phyloP scores from a whole-genome alignment of 164 flowering plant species.

The Litsea cubeba region DNA sequence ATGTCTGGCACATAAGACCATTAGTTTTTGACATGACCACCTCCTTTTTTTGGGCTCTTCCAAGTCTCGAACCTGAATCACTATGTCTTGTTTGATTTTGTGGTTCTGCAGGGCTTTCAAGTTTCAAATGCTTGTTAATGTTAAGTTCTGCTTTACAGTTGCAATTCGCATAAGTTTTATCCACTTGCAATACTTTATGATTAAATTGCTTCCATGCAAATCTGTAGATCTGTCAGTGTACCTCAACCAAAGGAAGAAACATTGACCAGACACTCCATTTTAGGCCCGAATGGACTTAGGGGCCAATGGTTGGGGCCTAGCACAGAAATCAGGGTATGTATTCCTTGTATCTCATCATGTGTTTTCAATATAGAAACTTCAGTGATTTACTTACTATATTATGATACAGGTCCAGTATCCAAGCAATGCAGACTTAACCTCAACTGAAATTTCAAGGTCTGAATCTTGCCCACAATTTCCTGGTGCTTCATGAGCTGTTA shows the following conservation, averaged over 20 bases:
- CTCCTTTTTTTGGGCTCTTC: no score
- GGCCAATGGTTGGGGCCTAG: slow-evolving; percentile 80
- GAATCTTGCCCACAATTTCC: slow-evolving; percentile 14
- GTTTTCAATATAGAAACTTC: not conserved
- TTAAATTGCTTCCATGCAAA: not conserved
- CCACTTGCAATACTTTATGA: no score
- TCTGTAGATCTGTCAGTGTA: slow-evolving; percentile 50
- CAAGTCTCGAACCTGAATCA: no score
- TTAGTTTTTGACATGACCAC: no score
- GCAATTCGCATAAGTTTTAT: no score
- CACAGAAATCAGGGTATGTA: slow-evolving; percentile 58
- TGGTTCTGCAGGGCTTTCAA: no score
- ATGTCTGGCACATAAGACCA: no score
- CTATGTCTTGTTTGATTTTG: no score
- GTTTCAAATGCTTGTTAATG: no score
- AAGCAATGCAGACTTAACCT: slow-evolving; percentile 40
- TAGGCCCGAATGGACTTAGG: slow-evolving; percentile 85
- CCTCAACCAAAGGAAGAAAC: slow-evolving; percentile 87
- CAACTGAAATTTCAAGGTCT: slow-evolving; percentile 52
- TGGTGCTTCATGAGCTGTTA: not conserved
- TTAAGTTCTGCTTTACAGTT: no score
- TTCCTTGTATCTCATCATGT: slow-evolving; percentile 4
- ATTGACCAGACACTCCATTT: slow-evolving; percentile 84
- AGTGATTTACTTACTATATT: slow-evolving; percentile 2
- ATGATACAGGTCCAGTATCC: slow-evolving; percentile 81